Evolutionary conservation across 768 basidiomycete genomes (phyloP), one percentile per base, ranked within the genome.

Genomic region (Mrakia frigida): DNA sequence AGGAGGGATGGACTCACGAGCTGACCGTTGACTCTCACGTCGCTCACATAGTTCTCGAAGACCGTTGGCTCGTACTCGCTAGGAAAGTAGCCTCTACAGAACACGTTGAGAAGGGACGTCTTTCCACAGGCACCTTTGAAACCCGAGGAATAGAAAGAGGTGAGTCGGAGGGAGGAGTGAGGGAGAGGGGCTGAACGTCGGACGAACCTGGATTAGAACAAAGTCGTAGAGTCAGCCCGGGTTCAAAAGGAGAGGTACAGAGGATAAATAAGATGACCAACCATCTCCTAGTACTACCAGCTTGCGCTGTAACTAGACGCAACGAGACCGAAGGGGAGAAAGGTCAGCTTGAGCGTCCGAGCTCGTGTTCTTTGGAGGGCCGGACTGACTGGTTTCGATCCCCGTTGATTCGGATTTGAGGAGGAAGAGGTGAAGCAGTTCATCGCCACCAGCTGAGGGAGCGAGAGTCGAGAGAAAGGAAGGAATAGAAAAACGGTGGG

Each of bases 31-130:
- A 72, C 52, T 13, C 70, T 52, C 16, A 37, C 35, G 25, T 72
- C 70, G 23, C 33, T 39, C 18, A 72, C 70, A 14, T 72, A 72
- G 70, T 72, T 72, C 53, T 72, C 70, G 31, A 72, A 72, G 33
- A 72, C 70, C 56, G 70, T 72, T 2, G 70, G 70, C 37, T 72
- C 70, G n/a, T 72, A 72, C 35, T 23, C 50, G 3, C 14, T 59
- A 2, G 70, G 70, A 33, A 56, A 72, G 14, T 56, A 59, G 25
- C 70, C 70, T 28, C 53, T 7, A 13, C 35, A 37, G 35, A 52
- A 72, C 16, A 72, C 70, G 70, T 50, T 72, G 1, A 72, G 70
- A 6, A 72, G 50, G 16, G 53, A 59, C 1, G 70, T 72, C 53
- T 72, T 72, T 1, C 70, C 70, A 16, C 70, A 72, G 4, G 70